Percentiles rank a stretch among this genome's conserved stretches.
Evolutionary conservation across 1,284 basidiomycete genomes (phyloP).

Genomic region (Thelephora terrestris): DNA sequence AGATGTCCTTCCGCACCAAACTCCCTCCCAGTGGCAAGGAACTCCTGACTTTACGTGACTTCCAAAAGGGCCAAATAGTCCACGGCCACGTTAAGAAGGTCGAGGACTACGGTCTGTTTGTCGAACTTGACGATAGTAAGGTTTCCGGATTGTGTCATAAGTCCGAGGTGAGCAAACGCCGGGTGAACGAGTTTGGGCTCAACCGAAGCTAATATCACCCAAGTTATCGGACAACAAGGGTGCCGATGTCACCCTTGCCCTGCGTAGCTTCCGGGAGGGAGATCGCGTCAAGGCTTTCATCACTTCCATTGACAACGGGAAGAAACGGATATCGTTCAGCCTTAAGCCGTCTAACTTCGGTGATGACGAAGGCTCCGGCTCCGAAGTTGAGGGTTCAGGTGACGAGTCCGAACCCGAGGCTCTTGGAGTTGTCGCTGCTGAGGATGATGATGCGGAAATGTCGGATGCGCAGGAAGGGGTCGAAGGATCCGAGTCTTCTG

Average conservation of each 20-base stretch:
- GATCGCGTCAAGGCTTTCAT: constrained; percentile 82
- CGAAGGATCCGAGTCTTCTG: constrained; percentile 16
- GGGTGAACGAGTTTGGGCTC: not conserved
- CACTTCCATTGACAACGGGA: constrained; percentile 60
- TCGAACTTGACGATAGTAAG: constrained; percentile 76
- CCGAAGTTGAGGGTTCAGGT: constrained; percentile 23
- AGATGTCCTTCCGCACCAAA: constrained; percentile 75
- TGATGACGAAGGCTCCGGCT: constrained; percentile 35
- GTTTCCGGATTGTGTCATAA: constrained; percentile 92
- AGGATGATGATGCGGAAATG: constrained; percentile 22
- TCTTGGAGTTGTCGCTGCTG: constrained; percentile 19
- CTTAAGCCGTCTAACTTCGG: constrained; percentile 86
- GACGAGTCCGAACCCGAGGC: constrained; percentile 16
- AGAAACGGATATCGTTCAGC: constrained; percentile 77
- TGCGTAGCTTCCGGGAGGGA: constrained; percentile 79
- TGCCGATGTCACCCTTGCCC: constrained; percentile 66
- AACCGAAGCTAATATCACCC: not conserved
- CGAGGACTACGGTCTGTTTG: constrained; percentile 87
- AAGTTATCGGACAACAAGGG: constrained; percentile 81
- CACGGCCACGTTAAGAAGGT: constrained; percentile 68
- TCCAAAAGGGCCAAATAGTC: constrained; percentile 68
- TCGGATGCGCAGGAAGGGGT: constrained; percentile 17
- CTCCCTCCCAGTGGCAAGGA: constrained; percentile 35
- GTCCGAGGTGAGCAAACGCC: constrained; percentile 53
- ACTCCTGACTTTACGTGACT: constrained; percentile 42